Evolutionary conservation across 2,329 filamentous ascomycete genomes (phyloP), one percentile per base, ranked within the genome.

Genomic region (Diaporthe humulicola): DNA sequence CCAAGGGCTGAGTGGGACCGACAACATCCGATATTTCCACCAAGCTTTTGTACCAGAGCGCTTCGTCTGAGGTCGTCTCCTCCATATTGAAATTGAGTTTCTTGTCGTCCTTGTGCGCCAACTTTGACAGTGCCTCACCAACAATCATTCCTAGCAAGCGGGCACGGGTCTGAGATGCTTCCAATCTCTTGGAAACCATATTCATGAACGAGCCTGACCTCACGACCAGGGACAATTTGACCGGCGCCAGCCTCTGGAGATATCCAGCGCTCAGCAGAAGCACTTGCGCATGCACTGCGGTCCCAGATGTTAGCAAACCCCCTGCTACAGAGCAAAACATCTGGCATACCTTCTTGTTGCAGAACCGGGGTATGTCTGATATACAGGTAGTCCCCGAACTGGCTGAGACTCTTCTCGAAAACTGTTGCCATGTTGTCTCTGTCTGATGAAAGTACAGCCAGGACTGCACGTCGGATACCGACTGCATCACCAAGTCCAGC

Each of bases 131-230:
- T 0, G 93, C 91, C 78, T 95, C 95, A 6, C 95, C 97, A 42
- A 98, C 92, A 2, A 94, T 88, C 91, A 99, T 97, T 0, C 97
- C 97, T 0, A 99, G 87, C 78, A 98, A 94, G 25, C 95, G 91
- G 22, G 94, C 92, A 77, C 92, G 90, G 9, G 87, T 87, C 54
- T 97, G 95, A 5, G 95, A 93, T 22, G 95, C 90, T 17, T 92
- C 91, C 9, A 99, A 90, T 33, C 96, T 91, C 81, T 97, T 98
- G 0, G 97, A 98, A 45, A 98, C 92, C 9, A 93, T 90, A 76
- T 90, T 92, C 66, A 98, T 87, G 80, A 98, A 97, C 1, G 88
- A 81, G 25, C 92, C 90, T 1, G 95, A 95, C 71, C 93, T 92
- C 70, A 94, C 89, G 42, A 95, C 86, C 75, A 93, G 88, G 4